phyloP scores from a whole-genome alignment of 805 yeast species.

The Alloascoidea africana region DNA sequence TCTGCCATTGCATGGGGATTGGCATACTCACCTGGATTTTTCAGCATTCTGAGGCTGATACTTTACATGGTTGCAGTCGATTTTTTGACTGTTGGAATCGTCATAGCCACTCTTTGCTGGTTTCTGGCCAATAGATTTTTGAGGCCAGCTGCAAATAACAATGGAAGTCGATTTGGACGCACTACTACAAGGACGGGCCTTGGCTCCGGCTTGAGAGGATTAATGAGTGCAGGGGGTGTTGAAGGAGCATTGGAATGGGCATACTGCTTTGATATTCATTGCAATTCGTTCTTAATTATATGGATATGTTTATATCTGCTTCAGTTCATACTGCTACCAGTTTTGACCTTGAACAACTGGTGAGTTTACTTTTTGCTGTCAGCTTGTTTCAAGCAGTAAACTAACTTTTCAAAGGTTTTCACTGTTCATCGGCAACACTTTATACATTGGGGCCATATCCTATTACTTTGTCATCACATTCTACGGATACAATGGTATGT shows the following conservation, averaged over 20 bases:
- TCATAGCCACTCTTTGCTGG: conserved; percentile 66
- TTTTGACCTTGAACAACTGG: conserved; percentile 49
- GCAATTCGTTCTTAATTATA: conserved; percentile 72
- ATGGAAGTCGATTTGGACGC: conserved; percentile 3
- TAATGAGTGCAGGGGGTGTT: conserved; percentile 15
- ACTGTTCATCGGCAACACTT: conserved; percentile 60
- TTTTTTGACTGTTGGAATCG: conserved; percentile 53
- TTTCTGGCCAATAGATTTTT: conserved; percentile 50
- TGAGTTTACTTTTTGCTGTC: conserved; percentile 2
- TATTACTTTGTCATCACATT: conserved; percentile 73
- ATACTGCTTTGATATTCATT: conserved; percentile 86
- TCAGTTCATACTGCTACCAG: conserved; percentile 63
- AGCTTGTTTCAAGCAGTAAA: not conserved
- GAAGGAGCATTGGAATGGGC: conserved; percentile 68
- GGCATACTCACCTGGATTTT: conserved; percentile 51
- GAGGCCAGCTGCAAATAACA: conserved; percentile 20
- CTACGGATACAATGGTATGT: conserved; percentile 62
- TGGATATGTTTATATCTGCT: conserved; percentile 65
- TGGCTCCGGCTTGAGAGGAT: conserved; percentile 6
- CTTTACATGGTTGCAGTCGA: conserved; percentile 78
- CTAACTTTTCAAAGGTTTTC: conserved; percentile 23
- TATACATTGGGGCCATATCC: conserved; percentile 59
- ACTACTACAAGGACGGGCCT: conserved; percentile 10
- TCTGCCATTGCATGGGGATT: conserved; percentile 88
- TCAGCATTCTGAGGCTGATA: conserved; percentile 50